Base-by-base conservation (phyloP, 2,329 filamentous ascomycete genomes). In the Aspergillus texensis region DNA sequence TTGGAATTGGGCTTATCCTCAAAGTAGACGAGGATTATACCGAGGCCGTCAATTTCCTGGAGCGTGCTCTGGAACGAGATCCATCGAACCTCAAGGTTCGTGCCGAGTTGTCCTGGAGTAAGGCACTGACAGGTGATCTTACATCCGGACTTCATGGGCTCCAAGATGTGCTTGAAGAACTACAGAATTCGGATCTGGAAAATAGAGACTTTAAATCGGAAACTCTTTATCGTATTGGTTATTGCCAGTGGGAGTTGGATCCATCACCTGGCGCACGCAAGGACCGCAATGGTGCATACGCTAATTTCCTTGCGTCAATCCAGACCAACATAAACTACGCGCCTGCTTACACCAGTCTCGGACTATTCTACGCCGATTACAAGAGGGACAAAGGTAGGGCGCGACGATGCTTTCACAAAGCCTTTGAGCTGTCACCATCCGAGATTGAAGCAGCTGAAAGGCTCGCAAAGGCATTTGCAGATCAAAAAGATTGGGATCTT, bases 371-470 rank as follows among this genome's bases (percentile, higher is more conserved):
- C 74, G 88, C 89, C 6, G 94, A 98, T 72, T 97, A 97, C 74
- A 91, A 88, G 61, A 93, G 89, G 68, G 95, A 98, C 77, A 93
- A 89, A 77, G 91, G 89, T 72, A 85, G 96, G 73, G 93, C 94
- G 10, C 86, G 92, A n/a, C 89, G 91, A 67, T 98, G 94, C 75
- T 98, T 98, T 72, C 92, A 97, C 71, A 97, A 98, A 75, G 95
- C 95, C 0, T 91, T 99, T 57, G 95, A 99, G 76, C 81, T 99
- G 3, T 99, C 95, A 0, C 82, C 93, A 0, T 89, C 91, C 0
- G 95, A 99, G 74, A 87, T 97, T 1, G 84, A 90, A 69, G 93
- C 95, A 41, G 95, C 95, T 0, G 92, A 98, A 77, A 87, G 93
- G 32, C 85, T 99, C 19, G 94, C 95, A 1, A 87, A 87, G 63